These are phyloP conservation scores for Elaeis oleifera DNA, from an alignment of 202 grass and related monocot genomes.

Conservation along the genomic window DNA sequence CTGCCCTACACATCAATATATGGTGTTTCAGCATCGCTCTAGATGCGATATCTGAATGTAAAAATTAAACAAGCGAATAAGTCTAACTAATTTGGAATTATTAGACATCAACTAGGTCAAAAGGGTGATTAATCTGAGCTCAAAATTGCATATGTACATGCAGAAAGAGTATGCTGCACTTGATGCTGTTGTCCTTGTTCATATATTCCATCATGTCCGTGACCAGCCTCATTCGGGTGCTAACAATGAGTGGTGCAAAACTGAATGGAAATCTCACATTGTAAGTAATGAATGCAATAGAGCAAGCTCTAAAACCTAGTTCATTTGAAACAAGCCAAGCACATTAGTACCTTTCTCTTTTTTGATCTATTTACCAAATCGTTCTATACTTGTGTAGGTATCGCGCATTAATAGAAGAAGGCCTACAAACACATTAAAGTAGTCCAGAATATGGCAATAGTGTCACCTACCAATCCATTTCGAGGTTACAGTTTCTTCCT, in stretches of 20 bases:
- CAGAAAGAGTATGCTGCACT: constrained; percentile 95
- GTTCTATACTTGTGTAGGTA: constrained; percentile 17
- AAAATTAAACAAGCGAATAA: no score
- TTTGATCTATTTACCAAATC: background rate
- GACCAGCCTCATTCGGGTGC: constrained; percentile 50
- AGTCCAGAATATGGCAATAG: background rate
- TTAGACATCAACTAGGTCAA: no score
- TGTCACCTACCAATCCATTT: no score
- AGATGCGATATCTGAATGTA: no score
- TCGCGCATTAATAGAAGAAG: constrained; percentile 28
- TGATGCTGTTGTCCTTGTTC: constrained; percentile 78
- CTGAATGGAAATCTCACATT: constrained; percentile 85
- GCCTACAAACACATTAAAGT: constrained; percentile 19
- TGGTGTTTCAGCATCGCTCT: no score
- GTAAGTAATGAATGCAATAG: constrained; percentile 34
- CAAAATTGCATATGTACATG: constrained; percentile 10
- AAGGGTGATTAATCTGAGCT: background rate
- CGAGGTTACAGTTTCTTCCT: no score
- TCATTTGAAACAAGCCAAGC: background rate
- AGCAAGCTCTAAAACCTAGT: background rate
- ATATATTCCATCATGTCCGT: constrained; percentile 72
- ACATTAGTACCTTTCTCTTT: background rate
- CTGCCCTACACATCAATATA: no score
- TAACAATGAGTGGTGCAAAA: constrained; percentile 38
- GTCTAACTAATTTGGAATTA: no score